Evolutionary conservation across 73 alveolate species (phyloP).

Genomic region (Paramecium bursaria): DNA sequence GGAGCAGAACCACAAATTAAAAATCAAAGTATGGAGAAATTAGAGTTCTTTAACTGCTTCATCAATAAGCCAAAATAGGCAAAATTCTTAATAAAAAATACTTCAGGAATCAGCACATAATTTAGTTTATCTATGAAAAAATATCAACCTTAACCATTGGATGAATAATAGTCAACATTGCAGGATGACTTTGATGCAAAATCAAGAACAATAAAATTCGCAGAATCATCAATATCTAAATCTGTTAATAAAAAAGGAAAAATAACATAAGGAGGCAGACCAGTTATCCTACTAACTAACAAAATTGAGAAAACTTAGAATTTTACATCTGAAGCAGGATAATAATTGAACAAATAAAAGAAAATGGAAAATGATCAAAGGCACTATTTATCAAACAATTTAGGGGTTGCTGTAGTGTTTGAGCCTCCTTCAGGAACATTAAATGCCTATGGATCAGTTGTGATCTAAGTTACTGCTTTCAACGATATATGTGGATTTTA

Average conservation of each 20-base stretch:
- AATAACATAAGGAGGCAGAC: slow-evolving; percentile 59
- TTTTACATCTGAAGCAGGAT: slow-evolving; percentile 61
- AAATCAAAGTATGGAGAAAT: slow-evolving; percentile 69
- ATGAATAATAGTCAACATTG: slow-evolving; percentile 48
- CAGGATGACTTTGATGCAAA: slow-evolving; percentile 31
- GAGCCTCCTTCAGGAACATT: slow-evolving; percentile 64
- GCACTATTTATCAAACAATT: slow-evolving; percentile 44
- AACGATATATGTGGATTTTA: slow-evolving; percentile 66
- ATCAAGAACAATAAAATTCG: slow-evolving; percentile 65
- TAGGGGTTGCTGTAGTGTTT: slow-evolving; percentile 67
- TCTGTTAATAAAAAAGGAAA: slow-evolving; percentile 57
- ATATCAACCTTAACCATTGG: slow-evolving; percentile 56
- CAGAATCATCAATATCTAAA: slow-evolving; percentile 60
- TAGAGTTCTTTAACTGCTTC: slow-evolving; percentile 78
- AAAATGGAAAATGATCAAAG: slow-evolving; percentile 67
- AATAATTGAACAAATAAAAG: slow-evolving; percentile 32
- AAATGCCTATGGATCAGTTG: slow-evolving; percentile 64
- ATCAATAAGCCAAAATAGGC: slow-evolving; percentile 81
- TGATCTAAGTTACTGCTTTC: slow-evolving; percentile 58
- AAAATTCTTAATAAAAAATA: slow-evolving; percentile 79
- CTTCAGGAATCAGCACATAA: slow-evolving; percentile 85
- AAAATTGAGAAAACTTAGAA: slow-evolving; percentile 67
- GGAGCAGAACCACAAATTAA: slow-evolving; percentile 61
- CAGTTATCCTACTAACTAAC: slow-evolving; percentile 66
- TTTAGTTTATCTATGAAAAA: slow-evolving; percentile 54